Evolutionary conservation across 176 grass and related monocot species (phyloP), one percentile per base, ranked within the genome.

Genomic region (Raddia distichophylla): DNA sequence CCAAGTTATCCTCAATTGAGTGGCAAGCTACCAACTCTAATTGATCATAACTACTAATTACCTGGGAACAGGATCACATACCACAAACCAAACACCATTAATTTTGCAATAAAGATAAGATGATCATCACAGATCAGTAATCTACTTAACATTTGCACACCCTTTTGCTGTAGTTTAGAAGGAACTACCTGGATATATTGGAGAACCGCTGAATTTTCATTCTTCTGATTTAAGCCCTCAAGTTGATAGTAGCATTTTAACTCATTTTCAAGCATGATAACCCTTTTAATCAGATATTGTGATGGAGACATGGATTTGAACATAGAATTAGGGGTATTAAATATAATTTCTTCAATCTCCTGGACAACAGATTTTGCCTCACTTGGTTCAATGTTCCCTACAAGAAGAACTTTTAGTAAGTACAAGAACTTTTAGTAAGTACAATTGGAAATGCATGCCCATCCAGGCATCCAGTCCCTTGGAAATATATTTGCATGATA

Each of bases 131-230:
- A 13, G 16, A 75, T 57, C 55, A 81, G 17, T 54, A 63, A 77
- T 53, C 18, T 51, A 17, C 32, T 43, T 48, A 60, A 73, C 14
- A 78, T 75, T 60, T 60, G 67, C 60, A 20, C 33, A 75, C 27
- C 15, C 61, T 58, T 64, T 20, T 80, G 74, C 35, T 17, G 13
- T 84, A 80, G 64, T 69, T 34, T 22, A 2, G 4, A 35, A 58
- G 76, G 27, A 82, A 40, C 75, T 52, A 98, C 95, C 92, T 94
- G 95, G 80, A 94, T 98, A 87, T 98, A 98, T 79, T 98, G 92
- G 75, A 94, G 68, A 67, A 94, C 68, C 8, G 95, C 87, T 87
- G 95, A 98, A 86, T 98, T 98, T 52, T 94, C 84, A 73, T 98
- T 85, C 71, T 91, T 93, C 11, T 75, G 60, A 89, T 98, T 94